Conservation (phyloP, 108 stramenopile genomes). For the Skeletonema menzelii region DNA sequence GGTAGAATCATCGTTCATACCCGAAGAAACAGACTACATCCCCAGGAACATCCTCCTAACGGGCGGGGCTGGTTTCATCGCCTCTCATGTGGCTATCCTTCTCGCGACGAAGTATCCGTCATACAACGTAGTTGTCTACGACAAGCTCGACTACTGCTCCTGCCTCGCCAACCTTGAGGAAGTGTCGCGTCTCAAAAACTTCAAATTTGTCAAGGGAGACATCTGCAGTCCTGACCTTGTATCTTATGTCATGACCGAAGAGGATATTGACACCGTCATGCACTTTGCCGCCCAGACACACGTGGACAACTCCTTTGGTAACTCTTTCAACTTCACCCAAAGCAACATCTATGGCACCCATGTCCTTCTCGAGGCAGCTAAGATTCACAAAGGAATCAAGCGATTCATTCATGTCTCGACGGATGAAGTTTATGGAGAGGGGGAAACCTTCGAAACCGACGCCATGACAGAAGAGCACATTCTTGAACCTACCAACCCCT, state of each 20-base stretch:
- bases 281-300: constrained; percentile 99
- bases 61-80: constrained; percentile 97
- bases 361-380: constrained; percentile 97
- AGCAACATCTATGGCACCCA: constrained; percentile 99
- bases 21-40: constrained; percentile 57
- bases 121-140: constrained; percentile 96
- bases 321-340: constrained; percentile 98
- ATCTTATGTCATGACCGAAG: constrained; percentile 87
- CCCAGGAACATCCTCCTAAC: constrained; percentile 95
- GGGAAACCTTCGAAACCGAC: constrained; percentile 89
- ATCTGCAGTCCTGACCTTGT: constrained; percentile 95
- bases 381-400: constrained; percentile 74
- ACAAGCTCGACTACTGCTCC: constrained; percentile 97
- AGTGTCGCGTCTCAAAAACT: constrained; percentile 85
- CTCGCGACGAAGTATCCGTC: constrained; percentile 95
- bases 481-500: constrained; percentile 97
- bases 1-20: constrained; percentile 35
- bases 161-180: constrained; percentile 94
- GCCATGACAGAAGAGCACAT: constrained; percentile 98
- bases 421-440: constrained; percentile 99
- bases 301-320: constrained; percentile 99
- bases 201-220: constrained; percentile 98
- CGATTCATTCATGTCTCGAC: constrained; percentile 98
- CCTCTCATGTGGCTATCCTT: constrained; percentile 94
- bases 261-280: constrained; percentile 97